These are phyloP conservation scores for Funneliformis geosporum DNA, from an alignment of 192 early-diverging fungal species.

Conservation along the genomic window DNA sequence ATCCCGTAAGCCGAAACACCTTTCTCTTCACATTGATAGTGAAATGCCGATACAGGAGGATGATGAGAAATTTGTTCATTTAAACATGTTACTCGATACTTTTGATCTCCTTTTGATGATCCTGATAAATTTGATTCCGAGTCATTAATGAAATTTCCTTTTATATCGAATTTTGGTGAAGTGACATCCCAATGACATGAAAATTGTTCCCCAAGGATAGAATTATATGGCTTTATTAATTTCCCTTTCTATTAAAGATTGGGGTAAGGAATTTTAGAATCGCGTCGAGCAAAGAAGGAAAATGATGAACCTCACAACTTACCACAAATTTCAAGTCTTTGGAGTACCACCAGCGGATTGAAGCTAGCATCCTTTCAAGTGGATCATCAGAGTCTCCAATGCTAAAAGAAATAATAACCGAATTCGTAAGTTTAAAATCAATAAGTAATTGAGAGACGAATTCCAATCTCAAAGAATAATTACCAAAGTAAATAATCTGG, in stretches of 20 bases:
- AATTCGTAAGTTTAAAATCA: neutral
- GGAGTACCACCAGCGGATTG: constrained; percentile 71
- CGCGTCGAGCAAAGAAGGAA: neutral
- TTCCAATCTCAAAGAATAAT: neutral
- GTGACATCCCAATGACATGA: constrained; percentile 56
- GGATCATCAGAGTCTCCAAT: constrained; percentile 64
- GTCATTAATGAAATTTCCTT: constrained; percentile 41
- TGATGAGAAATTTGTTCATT: constrained; percentile 68
- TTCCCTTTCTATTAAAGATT: constrained; percentile 34
- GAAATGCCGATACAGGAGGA: constrained; percentile 61
- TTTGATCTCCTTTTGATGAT: constrained; percentile 20
- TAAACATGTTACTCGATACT: constrained; percentile 53
- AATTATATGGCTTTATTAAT: constrained; percentile 61
- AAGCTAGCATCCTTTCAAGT: constrained; percentile 68
- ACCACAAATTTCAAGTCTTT: constrained; percentile 66
- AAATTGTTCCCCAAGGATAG: constrained; percentile 60
- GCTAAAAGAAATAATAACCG: constrained; percentile 38
- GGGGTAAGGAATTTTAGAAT: neutral
- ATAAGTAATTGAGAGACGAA: neutral
- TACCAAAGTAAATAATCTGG: constrained; percentile 66
- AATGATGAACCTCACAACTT: neutral
- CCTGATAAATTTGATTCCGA: constrained; percentile 8
- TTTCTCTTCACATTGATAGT: constrained; percentile 63
- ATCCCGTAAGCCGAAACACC: constrained; percentile 64
- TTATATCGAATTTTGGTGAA: constrained; percentile 38